Evolutionary conservation across 768 basidiomycete genomes (phyloP), one percentile per base, ranked within the genome.

Genomic region (Lactarius indigo): DNA sequence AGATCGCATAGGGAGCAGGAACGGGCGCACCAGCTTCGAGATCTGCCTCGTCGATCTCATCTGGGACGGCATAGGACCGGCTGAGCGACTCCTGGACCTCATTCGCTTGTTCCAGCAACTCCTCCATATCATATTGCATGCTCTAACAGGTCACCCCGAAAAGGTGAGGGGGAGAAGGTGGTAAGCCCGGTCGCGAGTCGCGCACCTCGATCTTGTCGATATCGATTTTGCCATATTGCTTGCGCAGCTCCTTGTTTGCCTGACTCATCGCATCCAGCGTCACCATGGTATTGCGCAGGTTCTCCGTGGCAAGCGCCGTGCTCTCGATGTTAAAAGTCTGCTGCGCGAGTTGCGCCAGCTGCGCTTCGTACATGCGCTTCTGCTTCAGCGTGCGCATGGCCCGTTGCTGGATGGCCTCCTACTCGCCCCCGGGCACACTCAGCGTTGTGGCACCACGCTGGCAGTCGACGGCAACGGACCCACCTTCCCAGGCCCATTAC

Each of bases 261-360:
- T 83, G 74, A 75, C 94, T 87, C 95, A 99, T 98, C 6, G 95
- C 97, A 70, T 97, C 94, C 33, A 98, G 87, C 0, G 97, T 98
- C 15, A 94, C 96, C 96, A 99, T 98, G 73, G 97, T 98, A 76
- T 98, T 98, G 70, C 94, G 87, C 73, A 98, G 78, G 77, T 98
- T 98, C 79, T 98, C 97, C n/a, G 96, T 98, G 10, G 93, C 89
- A 73, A 98, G 87, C 17, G 91, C 86, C 15, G 96, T 91, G 63
- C 92, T 94, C 79, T 99, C 96, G 92, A 98, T 98, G 78, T 99
- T 98, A 81, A 94, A 98, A 28, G 92, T 89, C 76, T 98, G 97
- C 75, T 98, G 97, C 33, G 90, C 82, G 18, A 99, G 83, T 76
- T 97, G 94, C 10, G 87, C 83, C 44, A 98, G 84, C 76, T 99